Evolutionary conservation across 2,329 filamentous ascomycete genomes (phyloP).

Genomic region (Trichoderma guizhouense): DNA sequence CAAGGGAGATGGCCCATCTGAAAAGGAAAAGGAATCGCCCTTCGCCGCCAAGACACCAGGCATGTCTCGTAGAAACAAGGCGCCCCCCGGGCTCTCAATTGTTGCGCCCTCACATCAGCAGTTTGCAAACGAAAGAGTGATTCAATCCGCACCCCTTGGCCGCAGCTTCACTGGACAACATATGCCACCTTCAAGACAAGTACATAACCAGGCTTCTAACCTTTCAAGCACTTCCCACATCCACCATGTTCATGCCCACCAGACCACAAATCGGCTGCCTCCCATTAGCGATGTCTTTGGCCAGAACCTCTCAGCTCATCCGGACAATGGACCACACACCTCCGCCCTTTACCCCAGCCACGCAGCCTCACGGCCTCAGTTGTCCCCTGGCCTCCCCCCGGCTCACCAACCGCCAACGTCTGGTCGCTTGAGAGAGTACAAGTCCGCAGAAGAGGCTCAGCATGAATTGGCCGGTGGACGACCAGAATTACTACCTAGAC

Average conservation of each 20-base stretch:
- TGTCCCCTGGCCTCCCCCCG: constrained; percentile 72
- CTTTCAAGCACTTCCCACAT: constrained; percentile 84
- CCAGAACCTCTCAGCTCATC: constrained; percentile 65
- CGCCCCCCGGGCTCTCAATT: constrained; percentile 87
- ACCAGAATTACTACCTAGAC: constrained; percentile 84
- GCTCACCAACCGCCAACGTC: constrained; percentile 52
- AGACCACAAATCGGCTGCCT: constrained; percentile 87
- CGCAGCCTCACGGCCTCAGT: constrained; percentile 63
- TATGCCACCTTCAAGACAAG: constrained; percentile 71
- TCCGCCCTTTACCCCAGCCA: constrained; percentile 55
- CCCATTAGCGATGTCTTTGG: constrained; percentile 95
- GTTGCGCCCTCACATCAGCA: constrained; percentile 90
- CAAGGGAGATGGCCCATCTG: constrained; percentile 63
- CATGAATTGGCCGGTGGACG: constrained; percentile 87
- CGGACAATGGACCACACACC: constrained; percentile 45
- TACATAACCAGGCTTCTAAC: constrained; percentile 77
- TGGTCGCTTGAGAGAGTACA: constrained; percentile 76
- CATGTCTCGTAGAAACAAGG: constrained; percentile 71
- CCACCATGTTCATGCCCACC: constrained; percentile 81
- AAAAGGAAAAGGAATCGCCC: constrained; percentile 52
- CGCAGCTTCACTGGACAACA: constrained; percentile 93
- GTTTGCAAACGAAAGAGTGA: constrained; percentile 90
- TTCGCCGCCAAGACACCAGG: constrained; percentile 68
- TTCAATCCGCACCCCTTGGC: constrained; percentile 91
- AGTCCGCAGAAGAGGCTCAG: constrained; percentile 93